Conservation (phyloP, 2,329 filamentous ascomycete genomes). For the Botrytis hyacinthi region DNA sequence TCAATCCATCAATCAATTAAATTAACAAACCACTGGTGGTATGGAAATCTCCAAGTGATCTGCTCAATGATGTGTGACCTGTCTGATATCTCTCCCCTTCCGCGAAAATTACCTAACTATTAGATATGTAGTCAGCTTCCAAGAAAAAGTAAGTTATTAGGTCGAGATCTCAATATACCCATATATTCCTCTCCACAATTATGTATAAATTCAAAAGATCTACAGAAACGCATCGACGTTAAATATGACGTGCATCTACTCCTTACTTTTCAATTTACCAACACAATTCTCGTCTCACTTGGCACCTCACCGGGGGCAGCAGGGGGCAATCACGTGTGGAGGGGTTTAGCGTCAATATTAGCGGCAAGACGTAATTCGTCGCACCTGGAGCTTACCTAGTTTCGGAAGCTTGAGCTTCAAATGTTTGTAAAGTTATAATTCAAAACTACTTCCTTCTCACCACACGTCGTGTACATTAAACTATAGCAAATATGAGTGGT, state of each 20-base stretch:
- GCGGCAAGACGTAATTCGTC: slow-evolving; percentile 8
- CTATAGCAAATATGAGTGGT: slow-evolving; percentile 59
- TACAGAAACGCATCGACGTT: slow-evolving; percentile 3
- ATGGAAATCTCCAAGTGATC: neutral
- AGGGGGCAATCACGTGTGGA: slow-evolving; percentile 12
- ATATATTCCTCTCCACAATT: neutral
- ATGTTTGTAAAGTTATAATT: slow-evolving; percentile 11
- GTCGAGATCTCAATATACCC: neutral
- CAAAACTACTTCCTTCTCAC: neutral
- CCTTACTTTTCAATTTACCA: neutral
- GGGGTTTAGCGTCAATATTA: slow-evolving; percentile 15
- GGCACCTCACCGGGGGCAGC: neutral
- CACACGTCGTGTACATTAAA: slow-evolving; percentile 6
- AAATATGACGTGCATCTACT: slow-evolving; percentile 7
- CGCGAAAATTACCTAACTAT: neutral
- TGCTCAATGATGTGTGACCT: neutral
- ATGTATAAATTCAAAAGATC: neutral
- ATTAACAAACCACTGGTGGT: neutral
- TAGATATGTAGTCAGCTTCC: neutral
- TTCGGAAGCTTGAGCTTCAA: slow-evolving; percentile 14
- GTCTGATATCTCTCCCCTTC: neutral
- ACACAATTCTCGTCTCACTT: neutral
- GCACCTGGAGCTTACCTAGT: slow-evolving; percentile 15
- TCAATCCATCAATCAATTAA: slow-evolving; percentile 4
- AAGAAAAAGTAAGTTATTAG: neutral